These are phyloP conservation scores for Triticum urartu DNA, from an alignment of 176 grass and related monocot genomes.

Conservation along the genomic window DNA sequence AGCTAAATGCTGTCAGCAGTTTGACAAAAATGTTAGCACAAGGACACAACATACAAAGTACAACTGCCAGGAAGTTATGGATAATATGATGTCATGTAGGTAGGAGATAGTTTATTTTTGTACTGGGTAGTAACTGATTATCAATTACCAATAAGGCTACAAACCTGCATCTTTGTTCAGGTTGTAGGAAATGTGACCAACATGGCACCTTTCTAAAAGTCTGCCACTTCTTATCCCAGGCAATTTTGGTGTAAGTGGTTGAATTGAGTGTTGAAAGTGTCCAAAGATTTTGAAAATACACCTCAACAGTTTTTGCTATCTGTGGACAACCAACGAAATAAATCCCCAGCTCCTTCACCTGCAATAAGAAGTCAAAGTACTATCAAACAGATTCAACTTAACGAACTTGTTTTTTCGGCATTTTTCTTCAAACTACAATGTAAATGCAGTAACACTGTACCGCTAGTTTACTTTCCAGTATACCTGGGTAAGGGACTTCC, in stretches of 20 bases:
- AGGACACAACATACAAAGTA: background rate
- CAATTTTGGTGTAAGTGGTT: constrained; percentile 55
- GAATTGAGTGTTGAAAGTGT: constrained; percentile 77
- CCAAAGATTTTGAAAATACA: constrained; percentile 80
- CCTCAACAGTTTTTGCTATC: constrained; percentile 56
- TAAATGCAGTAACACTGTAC: background rate
- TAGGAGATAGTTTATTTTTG: background rate
- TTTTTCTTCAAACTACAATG: background rate
- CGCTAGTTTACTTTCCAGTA: background rate
- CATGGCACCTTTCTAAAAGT: constrained; percentile 87
- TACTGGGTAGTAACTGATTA: background rate
- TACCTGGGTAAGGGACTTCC: constrained; percentile 99
- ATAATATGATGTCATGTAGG: background rate
- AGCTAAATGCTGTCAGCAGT: background rate
- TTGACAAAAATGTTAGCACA: background rate
- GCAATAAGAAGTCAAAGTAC: constrained; percentile 15
- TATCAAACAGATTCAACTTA: background rate
- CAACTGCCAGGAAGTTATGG: background rate
- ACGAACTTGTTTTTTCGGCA: background rate
- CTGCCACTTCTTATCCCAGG: constrained; percentile 76
- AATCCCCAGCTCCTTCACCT: constrained; percentile 92
- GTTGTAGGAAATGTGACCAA: constrained; percentile 86
- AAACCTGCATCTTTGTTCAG: constrained; percentile 81
- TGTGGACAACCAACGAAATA: constrained; percentile 74
- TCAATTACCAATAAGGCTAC: background rate